Base-by-base conservation (phyloP, 352 stramenopile species). In the Pythium biforme region DNA sequence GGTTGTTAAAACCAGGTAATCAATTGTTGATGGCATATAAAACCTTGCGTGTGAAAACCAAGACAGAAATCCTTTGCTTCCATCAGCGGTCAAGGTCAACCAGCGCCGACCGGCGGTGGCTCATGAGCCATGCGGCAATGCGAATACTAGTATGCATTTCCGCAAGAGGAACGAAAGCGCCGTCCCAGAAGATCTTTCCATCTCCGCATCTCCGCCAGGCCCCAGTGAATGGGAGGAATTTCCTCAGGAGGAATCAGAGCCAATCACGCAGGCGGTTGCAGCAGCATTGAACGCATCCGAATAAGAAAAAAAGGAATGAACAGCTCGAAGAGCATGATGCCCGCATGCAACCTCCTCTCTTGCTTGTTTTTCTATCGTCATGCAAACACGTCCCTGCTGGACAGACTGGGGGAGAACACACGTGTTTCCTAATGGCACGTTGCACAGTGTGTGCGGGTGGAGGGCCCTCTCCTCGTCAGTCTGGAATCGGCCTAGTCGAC, bases 401-500 rank as follows among this genome's bases (percentile, higher is more conserved):
- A 43, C 19, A 26, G 23, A 47, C 43, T 25, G 22, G 9, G 34
- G 39, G 31, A 39, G n/a, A 60, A 41, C 57, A 55, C 23, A 37
- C 26, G 41, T 52, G 58, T 41, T 58, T 56, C 46, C 48, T 53
- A 40, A 58, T 40, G 48, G 26, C 52, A 64, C 55, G 48, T 22
- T 59, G 22, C 4, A 7, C 12, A 34, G 31, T 34, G n/a, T n/a
- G n/a, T n/a, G n/a, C n/a, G n/a, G n/a, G n/a, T n/a, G n/a, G n/a
- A n/a, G n/a, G n/a, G n/a, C n/a, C n/a, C 31, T 34, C 31, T 34
- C 37, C 4, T 43, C 6, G 19, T 47, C 3, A 6, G 40, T 17
- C 17, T 43, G 37, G 37, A 17, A 14, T 43, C n/a, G 37, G 41
- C 29, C 81, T 97, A 99, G 74, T 99, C 97, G 56, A 99, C 92